A percentile compares a stretch with the other conserved stretches of the same genome.
These are phyloP conservation scores for Cordyceps cicadae DNA, from an alignment of 2,329 filamentous ascomycete genomes.

Conservation along the genomic window DNA sequence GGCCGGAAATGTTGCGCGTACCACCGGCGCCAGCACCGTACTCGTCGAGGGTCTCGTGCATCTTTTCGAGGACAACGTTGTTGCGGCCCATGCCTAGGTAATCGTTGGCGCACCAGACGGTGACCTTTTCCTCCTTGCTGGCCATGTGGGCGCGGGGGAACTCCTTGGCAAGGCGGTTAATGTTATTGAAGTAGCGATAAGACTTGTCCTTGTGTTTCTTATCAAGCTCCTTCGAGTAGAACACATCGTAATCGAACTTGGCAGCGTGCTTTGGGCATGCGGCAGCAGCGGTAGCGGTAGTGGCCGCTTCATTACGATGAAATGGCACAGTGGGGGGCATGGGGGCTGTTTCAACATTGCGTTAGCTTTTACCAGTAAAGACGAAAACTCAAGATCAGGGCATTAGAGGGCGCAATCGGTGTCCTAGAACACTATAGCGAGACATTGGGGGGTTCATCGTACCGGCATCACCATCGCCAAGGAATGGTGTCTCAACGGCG, in stretches of 20 bases:
- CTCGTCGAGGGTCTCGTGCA: slow-evolving; percentile 91
- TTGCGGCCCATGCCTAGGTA: slow-evolving; percentile 98
- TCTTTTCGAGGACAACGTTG: slow-evolving; percentile 71
- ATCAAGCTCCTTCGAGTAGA: slow-evolving; percentile 81
- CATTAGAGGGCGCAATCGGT: background rate
- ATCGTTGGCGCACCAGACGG: slow-evolving; percentile 98
- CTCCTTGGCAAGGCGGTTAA: slow-evolving; percentile 93
- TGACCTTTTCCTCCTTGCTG: slow-evolving; percentile 73
- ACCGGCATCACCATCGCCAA: slow-evolving; percentile 43
- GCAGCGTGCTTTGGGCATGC: slow-evolving; percentile 18
- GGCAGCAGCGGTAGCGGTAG: slow-evolving; percentile 9
- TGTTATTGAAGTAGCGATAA: slow-evolving; percentile 99
- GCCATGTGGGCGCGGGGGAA: slow-evolving; percentile 93
- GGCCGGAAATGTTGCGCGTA: slow-evolving; percentile 94
- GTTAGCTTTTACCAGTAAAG: background rate
- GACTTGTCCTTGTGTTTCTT: slow-evolving; percentile 99
- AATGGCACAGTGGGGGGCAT: slow-evolving; percentile 18
- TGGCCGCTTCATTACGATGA: slow-evolving; percentile 15
- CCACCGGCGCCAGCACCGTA: slow-evolving; percentile 94
- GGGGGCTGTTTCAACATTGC: slow-evolving; percentile 4
- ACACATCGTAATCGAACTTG: slow-evolving; percentile 84
- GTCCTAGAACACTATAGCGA: background rate
- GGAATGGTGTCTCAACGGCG: slow-evolving; percentile 55
- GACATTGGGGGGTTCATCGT: slow-evolving; percentile 15
- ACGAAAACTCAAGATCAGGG: too few species aligned